These are phyloP conservation scores for Stephania japonica DNA, from an alignment of 164 flowering plant species.

Conservation along the genomic window DNA sequence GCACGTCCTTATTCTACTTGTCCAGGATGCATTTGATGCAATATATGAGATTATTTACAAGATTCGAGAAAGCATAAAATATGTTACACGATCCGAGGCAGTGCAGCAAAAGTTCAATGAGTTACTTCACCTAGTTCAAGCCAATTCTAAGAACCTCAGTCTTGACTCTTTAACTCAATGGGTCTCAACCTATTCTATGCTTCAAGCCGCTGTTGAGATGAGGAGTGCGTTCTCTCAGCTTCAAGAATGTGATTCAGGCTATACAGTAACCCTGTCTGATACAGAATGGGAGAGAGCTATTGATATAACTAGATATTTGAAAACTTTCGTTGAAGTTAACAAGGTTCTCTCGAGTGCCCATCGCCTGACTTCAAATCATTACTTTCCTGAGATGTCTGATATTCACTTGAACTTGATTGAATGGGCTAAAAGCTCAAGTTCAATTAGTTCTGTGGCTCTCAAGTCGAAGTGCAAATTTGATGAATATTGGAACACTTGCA, in stretches of 20 bases:
- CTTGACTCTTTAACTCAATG: conserved; percentile 44
- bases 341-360: conserved; percentile 34
- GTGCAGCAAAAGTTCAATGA: conserved; percentile 44
- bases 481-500: conserved; percentile 60
- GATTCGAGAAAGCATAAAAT: conserved; percentile 45
- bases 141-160: conserved; percentile 23
- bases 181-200: conserved; percentile 60
- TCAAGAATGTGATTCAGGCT: conserved; percentile 41
- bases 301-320: conserved; percentile 39
- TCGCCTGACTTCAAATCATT: conserved; percentile 47
- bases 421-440: conserved; percentile 55
- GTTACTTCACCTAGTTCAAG: conserved; percentile 38
- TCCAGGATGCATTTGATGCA: conserved; percentile 43
- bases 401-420: conserved; percentile 49
- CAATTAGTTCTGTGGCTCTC: conserved; percentile 40
- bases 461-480: conserved; percentile 63
- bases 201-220: conserved; percentile 44
- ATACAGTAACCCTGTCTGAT: conserved; percentile 31
- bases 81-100: conserved; percentile 44
- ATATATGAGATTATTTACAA: conserved; percentile 34
- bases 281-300: conserved; percentile 56
- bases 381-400: conserved; percentile 61
- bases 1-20: conserved; percentile 29
- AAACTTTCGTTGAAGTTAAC: conserved; percentile 44
- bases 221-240: conserved; percentile 41